Evolutionary conservation across 345 rosid genomes (phyloP), one percentile per base, ranked within the genome.

Genomic region (Lumnitzera racemosa): DNA sequence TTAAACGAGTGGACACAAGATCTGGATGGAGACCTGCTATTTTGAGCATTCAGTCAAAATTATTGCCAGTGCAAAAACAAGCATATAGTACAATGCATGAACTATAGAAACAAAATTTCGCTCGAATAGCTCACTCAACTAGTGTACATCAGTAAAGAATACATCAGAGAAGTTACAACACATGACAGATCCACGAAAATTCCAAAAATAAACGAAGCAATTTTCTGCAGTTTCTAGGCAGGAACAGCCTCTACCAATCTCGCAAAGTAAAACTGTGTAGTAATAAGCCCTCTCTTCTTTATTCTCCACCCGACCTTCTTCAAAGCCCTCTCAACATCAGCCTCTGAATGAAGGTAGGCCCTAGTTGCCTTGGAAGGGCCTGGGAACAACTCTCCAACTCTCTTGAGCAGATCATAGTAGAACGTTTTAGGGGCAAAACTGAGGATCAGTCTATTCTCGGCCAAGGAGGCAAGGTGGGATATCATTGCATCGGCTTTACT

Each of bases 321-420:
- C 70, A 94, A 56, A 0, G 97, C 97, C 54, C 78, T 76, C 80
- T 94, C 97, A 1, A 90, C 87, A 75, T 89, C 97, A 0, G 88
- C 97, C 72, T 94, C 99, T 0, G 99, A 66, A 12, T 90, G 99
- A 56, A 87, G 83, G 64, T 92, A 90, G 1, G 97, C 99, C 67
- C 97, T 81, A 0, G 97, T 94, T 14, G 96, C 99, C 83, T 90
- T 94, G 11, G 97, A 94, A 54, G 99, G 99, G 63, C 97, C 97
- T 0, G 96, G 99, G 71, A 89, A 90, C 78, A 94, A 78, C 82
- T 94, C 96, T 5, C 99, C 97, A 10, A 83, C 74, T 55, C 97
- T 80, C 76, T 94, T 94, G 23, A 89, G 73, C 55, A 84, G 58
- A 71, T 84, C 82, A 46, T 87, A 94, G 65, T 89, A 94, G 61